Percentiles rank a stretch among this genome's conserved stretches.
These are phyloP conservation scores for Kwoniella mangroviensis DNA, from an alignment of 768 basidiomycete species.

Conservation along the genomic window DNA sequence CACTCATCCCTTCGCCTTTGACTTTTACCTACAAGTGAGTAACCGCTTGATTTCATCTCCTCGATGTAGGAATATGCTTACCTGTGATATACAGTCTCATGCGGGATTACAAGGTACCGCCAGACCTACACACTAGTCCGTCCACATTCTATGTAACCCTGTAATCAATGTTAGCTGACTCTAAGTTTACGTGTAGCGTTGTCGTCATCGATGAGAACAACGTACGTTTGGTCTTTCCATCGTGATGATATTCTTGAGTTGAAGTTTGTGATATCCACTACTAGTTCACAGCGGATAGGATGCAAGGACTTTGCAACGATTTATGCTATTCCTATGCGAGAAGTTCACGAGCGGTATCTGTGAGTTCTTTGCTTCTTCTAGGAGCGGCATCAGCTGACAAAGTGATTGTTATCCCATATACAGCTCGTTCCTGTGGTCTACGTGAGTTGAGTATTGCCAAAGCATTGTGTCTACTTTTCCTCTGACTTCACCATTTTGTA, in stretches of 20 bases:
- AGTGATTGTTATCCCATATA: not conserved
- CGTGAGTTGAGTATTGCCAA: slow-evolving; percentile 14
- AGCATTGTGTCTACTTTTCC: not conserved
- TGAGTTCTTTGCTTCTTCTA: slow-evolving; percentile 29
- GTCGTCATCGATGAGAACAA: slow-evolving; percentile 43
- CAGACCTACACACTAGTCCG: slow-evolving; percentile 54
- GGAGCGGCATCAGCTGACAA: slow-evolving; percentile 11
- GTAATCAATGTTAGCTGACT: not conserved
- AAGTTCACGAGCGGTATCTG: slow-evolving; percentile 37
- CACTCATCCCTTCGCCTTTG: slow-evolving; percentile 54
- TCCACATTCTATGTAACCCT: not conserved
- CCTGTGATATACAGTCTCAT: slow-evolving; percentile 30
- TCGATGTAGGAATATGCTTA: not conserved
- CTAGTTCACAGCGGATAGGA: slow-evolving; percentile 38
- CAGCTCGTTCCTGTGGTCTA: slow-evolving; percentile 27
- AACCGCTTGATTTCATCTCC: not conserved
- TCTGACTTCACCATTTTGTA: slow-evolving; percentile 6
- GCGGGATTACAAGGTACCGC: slow-evolving; percentile 55
- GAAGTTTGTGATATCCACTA: not conserved
- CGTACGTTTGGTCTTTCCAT: not conserved
- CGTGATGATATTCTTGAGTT: not conserved
- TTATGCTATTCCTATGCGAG: slow-evolving; percentile 43
- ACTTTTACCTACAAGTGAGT: slow-evolving; percentile 48
- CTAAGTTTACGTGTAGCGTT: slow-evolving; percentile 1
- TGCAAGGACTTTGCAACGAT: slow-evolving; percentile 39